Conservation (phyloP, 2,329 filamentous ascomycete species). For the Gliomastix tumulicola region DNA sequence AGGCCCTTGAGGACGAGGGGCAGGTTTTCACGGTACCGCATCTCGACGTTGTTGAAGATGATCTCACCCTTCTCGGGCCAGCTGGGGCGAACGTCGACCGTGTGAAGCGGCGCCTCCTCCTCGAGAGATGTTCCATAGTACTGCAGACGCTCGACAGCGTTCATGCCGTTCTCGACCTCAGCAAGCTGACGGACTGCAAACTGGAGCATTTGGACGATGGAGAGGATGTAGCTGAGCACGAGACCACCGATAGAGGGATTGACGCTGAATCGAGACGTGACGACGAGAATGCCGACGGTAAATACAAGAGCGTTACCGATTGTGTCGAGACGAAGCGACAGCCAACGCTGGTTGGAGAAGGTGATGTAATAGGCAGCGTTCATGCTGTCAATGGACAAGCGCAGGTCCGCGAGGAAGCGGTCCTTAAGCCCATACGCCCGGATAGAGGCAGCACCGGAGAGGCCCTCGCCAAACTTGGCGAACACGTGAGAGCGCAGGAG, state of each 20-base stretch:
- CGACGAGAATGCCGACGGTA: slow-evolving; percentile 80
- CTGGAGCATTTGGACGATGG: slow-evolving; percentile 92
- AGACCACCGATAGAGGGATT: slow-evolving; percentile 79
- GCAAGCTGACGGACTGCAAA: slow-evolving; percentile 91
- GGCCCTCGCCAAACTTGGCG: slow-evolving; percentile 83
- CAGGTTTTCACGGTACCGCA: slow-evolving; percentile 68
- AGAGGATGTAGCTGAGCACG: slow-evolving; percentile 86
- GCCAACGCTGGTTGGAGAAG: slow-evolving; percentile 92
- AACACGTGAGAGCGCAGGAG: slow-evolving; percentile 84
- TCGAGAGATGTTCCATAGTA: slow-evolving; percentile 85
- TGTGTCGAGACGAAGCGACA: slow-evolving; percentile 75
- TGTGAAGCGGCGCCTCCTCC: slow-evolving; percentile 80
- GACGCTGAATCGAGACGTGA: slow-evolving; percentile 83
- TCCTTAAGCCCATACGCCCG: slow-evolving; percentile 79
- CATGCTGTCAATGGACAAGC: slow-evolving; percentile 79
- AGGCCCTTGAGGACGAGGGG: slow-evolving; percentile 68
- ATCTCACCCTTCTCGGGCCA: slow-evolving; percentile 90
- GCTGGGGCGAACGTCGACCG: slow-evolving; percentile 59
- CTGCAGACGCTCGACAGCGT: slow-evolving; percentile 83
- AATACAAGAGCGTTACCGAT: slow-evolving; percentile 84
- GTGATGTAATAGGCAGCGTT: slow-evolving; percentile 91
- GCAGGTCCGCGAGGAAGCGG: slow-evolving; percentile 65
- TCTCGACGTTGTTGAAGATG: slow-evolving; percentile 65
- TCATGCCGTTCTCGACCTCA: slow-evolving; percentile 98
- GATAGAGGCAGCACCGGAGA: slow-evolving; percentile 78